Evolutionary conservation across 2,329 filamentous ascomycete species (phyloP), one percentile per base, ranked within the genome.

Genomic region (Talaromyces islandicus): DNA sequence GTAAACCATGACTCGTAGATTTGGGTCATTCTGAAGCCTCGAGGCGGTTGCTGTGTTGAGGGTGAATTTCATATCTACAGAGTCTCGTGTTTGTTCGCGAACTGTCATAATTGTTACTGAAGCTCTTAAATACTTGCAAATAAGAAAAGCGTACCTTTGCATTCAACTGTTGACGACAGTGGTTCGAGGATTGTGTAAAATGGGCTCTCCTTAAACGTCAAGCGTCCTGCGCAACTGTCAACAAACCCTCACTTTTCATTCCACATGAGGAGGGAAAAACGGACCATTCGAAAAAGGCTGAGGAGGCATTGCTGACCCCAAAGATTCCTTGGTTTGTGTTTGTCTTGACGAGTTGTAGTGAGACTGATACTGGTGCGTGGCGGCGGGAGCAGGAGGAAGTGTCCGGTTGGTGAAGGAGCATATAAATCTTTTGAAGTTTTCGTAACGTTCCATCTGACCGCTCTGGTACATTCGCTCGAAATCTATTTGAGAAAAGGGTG

Each of bases 1-100:
- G 70, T 95, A 96, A 4, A 97, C 81, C 84, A 97, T 88, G 48
- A 96, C 81, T 55, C 87, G 84, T 67, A 88, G 77, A 12, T 82
- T 81, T n/a, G 81, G 78, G 63, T 93, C 86, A 7, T 74, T 72
- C 27, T 82, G 75, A 54, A 92, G 80, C 52, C 81, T 81, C 43
- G 83, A 75, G 9, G 86, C 79, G 12, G 79, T 73, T 2, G 81
- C 76, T 30, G 82, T 72, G 14, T 82, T 83, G 58, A 86, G 80
- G 7, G 80, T 70, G 68, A 87, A 83, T 78, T 85, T 72, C 66
- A 88, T 84, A 55, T 78, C 78, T 32, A 83, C 77, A 43, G 80
- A 85, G 65, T 86, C 81, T 65, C 84, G 78, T 53, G 85, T 85
- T 62, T 78, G 78, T 64, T 85, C 84, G 63, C 84, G 83, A 59